Conservation (phyloP, 1,284 basidiomycete species). For the Pisolithus thermaeus region DNA sequence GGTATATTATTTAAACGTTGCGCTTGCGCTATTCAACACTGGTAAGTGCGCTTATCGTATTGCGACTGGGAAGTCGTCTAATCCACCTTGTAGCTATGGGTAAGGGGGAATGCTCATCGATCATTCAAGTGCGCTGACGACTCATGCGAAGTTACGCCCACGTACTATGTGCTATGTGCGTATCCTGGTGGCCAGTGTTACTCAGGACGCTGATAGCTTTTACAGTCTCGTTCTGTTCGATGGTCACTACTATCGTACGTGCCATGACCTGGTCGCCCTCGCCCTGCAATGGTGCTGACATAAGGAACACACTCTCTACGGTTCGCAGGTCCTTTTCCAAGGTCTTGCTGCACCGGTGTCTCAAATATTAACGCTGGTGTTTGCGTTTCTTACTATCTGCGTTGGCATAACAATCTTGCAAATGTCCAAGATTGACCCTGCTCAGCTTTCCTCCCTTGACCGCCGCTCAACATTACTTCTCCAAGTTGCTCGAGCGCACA, state of each 20-base stretch:
- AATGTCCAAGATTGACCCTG: slow-evolving; percentile 90
- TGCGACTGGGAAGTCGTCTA: not conserved
- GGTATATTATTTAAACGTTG: slow-evolving; percentile 95
- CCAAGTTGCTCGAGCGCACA: slow-evolving; percentile 64
- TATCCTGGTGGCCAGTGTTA: slow-evolving; percentile 1
- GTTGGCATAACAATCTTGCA: slow-evolving; percentile 92
- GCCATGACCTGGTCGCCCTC: slow-evolving; percentile 8
- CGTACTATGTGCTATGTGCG: slow-evolving; percentile 82
- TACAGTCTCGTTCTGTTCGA: slow-evolving; percentile 62
- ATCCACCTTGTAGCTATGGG: slow-evolving; percentile 62
- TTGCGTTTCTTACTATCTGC: slow-evolving; percentile 86
- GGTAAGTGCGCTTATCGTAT: slow-evolving; percentile 37
- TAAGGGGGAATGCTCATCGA: slow-evolving; percentile 27
- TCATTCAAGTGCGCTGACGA: slow-evolving; percentile 11
- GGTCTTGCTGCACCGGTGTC: slow-evolving; percentile 75
- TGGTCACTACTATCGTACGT: slow-evolving; percentile 76
- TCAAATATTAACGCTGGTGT: slow-evolving; percentile 85
- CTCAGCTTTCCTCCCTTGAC: slow-evolving; percentile 69
- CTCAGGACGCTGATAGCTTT: slow-evolving; percentile 8
- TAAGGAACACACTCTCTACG: not conserved
- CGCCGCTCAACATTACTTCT: slow-evolving; percentile 82
- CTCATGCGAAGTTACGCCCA: slow-evolving; percentile 63
- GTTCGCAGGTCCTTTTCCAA: slow-evolving; percentile 74
- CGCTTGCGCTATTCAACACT: slow-evolving; percentile 93
- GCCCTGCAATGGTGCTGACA: not conserved